Evolutionary conservation across 306 rosid species (phyloP).

Genomic region (Benincasa hispida): DNA sequence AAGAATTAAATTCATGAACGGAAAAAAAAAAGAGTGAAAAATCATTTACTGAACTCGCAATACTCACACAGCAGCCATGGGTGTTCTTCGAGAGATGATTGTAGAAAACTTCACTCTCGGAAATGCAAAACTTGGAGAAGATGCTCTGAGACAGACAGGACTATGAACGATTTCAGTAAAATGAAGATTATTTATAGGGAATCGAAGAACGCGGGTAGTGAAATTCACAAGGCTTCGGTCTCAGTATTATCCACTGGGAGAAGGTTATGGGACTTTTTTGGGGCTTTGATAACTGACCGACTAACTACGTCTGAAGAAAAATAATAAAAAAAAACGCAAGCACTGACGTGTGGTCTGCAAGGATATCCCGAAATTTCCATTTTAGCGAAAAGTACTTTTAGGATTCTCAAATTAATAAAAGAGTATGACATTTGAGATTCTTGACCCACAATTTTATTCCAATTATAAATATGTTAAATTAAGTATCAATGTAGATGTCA

Average conservation of each 20-base stretch:
- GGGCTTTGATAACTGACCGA: too few relatives aligned
- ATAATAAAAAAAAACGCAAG: too few relatives aligned
- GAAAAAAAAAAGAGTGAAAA: background rate
- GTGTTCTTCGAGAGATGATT: background rate
- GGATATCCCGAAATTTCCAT: too few relatives aligned
- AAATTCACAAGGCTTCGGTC: background rate
- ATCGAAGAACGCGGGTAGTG: background rate
- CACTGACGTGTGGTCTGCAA: too few relatives aligned
- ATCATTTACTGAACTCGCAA: background rate
- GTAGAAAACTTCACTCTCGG: background rate
- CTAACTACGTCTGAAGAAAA: too few relatives aligned
- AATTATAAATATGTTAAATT: too few relatives aligned
- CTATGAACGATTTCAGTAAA: background rate
- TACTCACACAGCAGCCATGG: conserved; percentile 5
- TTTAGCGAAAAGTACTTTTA: too few relatives aligned
- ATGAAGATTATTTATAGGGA: background rate
- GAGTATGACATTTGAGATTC: too few relatives aligned
- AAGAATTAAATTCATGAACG: background rate
- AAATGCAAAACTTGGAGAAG: background rate
- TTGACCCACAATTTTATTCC: too few relatives aligned
- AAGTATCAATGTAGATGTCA: too few relatives aligned
- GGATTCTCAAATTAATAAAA: too few relatives aligned
- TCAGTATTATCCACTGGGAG: background rate
- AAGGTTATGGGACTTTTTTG: background rate
- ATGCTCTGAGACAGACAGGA: background rate